Percentiles rank a stretch among this genome's conserved stretches.
Conservation (phyloP, 2,329 filamentous ascomycete genomes). For the Penicillium sp. region DNA sequence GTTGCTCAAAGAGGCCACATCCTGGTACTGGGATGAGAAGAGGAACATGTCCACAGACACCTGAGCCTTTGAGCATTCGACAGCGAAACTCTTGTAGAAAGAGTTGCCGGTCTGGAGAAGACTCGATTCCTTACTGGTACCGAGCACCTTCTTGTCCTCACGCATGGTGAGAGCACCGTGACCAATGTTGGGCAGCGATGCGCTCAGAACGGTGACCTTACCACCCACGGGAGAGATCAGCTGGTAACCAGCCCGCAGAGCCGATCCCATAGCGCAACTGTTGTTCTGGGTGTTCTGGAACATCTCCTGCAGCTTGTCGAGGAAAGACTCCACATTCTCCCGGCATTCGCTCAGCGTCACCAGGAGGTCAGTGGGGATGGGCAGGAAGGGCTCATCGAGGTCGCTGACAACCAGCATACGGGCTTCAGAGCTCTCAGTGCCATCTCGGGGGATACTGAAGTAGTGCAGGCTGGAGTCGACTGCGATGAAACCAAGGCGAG, state of each 20-base stretch:
- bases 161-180: conserved; percentile 88
- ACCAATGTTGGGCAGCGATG: conserved; percentile 86
- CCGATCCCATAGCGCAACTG: conserved; percentile 92
- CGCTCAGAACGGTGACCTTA: conserved; percentile 89
- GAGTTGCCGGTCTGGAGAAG: conserved; percentile 89
- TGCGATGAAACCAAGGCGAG: conserved; percentile 89
- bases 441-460: conserved; percentile 89
- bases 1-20: conserved; percentile 94
- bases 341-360: conserved; percentile 87
- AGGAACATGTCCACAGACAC: conserved; percentile 99
- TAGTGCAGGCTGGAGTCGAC: conserved; percentile 95
- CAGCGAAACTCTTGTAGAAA: conserved; percentile 99
- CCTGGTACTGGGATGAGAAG: conserved; percentile 93
- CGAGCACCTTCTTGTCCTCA: conserved; percentile 93
- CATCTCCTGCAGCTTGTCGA: conserved; percentile 90
- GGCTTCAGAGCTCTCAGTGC: conserved; percentile 78
- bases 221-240: conserved; percentile 91
- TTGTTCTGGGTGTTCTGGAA: conserved; percentile 91
- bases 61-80: conserved; percentile 98
- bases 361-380: conserved; percentile 86
- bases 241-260: conserved; percentile 89
- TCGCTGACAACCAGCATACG: conserved; percentile 94
- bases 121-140: conserved; percentile 85
- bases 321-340: conserved; percentile 86
- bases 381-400: conserved; percentile 92